Conservation (phyloP, 306 rosid genomes). For the Cajanus cajan region DNA sequence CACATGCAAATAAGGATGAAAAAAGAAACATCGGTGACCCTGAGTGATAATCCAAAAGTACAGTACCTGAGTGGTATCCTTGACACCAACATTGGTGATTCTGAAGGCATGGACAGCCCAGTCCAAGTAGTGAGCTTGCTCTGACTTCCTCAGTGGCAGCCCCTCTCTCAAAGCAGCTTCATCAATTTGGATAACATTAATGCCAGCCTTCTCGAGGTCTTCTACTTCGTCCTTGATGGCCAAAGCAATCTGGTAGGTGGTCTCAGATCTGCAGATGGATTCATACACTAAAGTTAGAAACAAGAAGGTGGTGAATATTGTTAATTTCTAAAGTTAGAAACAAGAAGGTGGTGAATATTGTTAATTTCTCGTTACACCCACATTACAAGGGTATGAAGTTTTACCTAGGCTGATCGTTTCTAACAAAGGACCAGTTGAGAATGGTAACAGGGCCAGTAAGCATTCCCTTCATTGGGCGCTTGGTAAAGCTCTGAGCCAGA, state of each 20-base stretch:
- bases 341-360: not conserved
- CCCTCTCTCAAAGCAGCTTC: constrained; percentile 97
- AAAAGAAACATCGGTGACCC: not conserved
- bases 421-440: constrained; percentile 93
- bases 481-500: constrained; percentile 73
- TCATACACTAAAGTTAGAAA: constrained; percentile 20
- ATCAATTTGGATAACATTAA: constrained; percentile 80
- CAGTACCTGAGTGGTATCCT: constrained; percentile 84
- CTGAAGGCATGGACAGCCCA: constrained; percentile 98
- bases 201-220: constrained; percentile 83
- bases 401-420: constrained; percentile 87
- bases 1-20: not conserved
- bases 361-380: not conserved
- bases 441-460: constrained; percentile 97
- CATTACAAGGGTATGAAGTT: not conserved
- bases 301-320: not conserved
- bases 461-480: constrained; percentile 97
- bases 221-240: constrained; percentile 93
- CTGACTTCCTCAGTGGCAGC: constrained; percentile 82
- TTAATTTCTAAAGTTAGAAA: constrained; percentile 16
- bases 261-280: constrained; percentile 57
- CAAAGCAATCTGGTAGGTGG: constrained; percentile 87
- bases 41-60: constrained; percentile 22
- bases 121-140: constrained; percentile 79
- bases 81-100: constrained; percentile 76